Evolutionary conservation across 1,284 basidiomycete species (phyloP), one percentile per base, ranked within the genome.

Genomic region (Trichosporon faecale): DNA sequence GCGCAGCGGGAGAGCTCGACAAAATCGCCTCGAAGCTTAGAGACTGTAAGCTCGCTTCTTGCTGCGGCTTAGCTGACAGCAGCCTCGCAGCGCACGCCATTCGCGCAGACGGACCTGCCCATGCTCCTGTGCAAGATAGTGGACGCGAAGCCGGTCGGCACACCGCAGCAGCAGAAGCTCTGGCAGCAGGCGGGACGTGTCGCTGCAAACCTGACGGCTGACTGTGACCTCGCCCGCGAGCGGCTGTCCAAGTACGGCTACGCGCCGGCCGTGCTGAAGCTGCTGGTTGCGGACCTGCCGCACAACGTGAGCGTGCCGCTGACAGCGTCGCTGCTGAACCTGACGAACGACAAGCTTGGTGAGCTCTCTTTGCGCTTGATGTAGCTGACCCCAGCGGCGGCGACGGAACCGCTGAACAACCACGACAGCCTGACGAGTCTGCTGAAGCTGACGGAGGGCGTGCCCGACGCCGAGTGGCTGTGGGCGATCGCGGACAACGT

Each of bases 151-250:
- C 29, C 57, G 29, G 12, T 12, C 2, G 57, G 57, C 6, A 8
- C 57, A 14, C 16, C 57, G 29, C 27, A 29, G 29, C 57, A 61
- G 57, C 16, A 31, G 27, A 61, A 31, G 27, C 16, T 61, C 29
- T 61, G 57, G 57, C 57, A 33, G n/a, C 77, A 81, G 68, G 70
- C 73, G 3, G 78, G 75, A 0, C 71, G 82, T 31, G 78, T 78
- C 1, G 79, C 77, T 1, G 79, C 79, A 7, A 83, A 83, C 69
- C 64, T 82, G 8, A 75, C 70, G 1, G 77, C 78, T 0, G 78
- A 80, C 40, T 73, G 68, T 52, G 77, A 61, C 16, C 57, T 61
- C 6, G 57, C 57, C 16, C 57, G 57, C 5, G 57, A 61, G 18
- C 57, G 29, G 16, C 31, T 61, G 7, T 29, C 57, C 3, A 61